A percentile compares a stretch with the other conserved stretches of the same genome.
These are phyloP conservation scores for Astrocystis sublimbata DNA, from an alignment of 495 filamentous ascomycete genomes.

Conservation along the genomic window DNA sequence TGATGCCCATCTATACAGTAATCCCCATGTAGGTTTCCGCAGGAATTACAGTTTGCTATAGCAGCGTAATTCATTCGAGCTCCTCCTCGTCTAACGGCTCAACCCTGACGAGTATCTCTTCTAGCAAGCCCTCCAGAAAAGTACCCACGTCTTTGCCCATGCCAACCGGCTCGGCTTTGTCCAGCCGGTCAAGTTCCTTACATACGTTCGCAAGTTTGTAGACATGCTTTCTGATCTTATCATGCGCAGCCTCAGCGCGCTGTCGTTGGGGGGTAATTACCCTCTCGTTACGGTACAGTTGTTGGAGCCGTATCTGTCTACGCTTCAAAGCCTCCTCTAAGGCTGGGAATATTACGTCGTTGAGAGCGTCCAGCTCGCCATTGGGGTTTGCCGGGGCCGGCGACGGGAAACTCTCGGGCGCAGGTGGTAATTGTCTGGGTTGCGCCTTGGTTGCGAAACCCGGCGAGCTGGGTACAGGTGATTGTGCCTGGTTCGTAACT, in stretches of 20 bases:
- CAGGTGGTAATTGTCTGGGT: conserved; percentile 25
- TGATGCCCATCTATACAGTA: too few species aligned
- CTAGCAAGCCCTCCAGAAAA: conserved; percentile 87
- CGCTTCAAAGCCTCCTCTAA: conserved; percentile 84
- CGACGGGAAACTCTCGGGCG: conserved; percentile 42
- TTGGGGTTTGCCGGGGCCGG: conserved; percentile 47
- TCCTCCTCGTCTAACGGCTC: conserved; percentile 78
- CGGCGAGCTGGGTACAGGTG: conserved; percentile 26
- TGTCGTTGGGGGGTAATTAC: conserved; percentile 54
- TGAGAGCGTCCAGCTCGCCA: conserved; percentile 62
- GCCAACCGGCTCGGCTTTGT: conserved; percentile 77
- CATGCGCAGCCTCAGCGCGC: conserved; percentile 73
- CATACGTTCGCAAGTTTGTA: conserved; percentile 75
- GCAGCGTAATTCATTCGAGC: conserved; percentile 20
- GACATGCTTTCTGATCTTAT: conserved; percentile 74
- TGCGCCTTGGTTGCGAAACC: conserved; percentile 30
- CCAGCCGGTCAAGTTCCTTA: conserved; percentile 82
- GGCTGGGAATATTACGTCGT: conserved; percentile 85
- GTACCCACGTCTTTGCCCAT: conserved; percentile 87
- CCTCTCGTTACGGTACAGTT: conserved; percentile 47
- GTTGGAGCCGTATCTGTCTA: conserved; percentile 66
- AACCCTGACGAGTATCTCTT: conserved; percentile 91
- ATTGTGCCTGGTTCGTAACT: conserved; percentile 32
- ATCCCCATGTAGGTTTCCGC: not conserved
- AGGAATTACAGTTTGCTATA: not conserved